These are phyloP conservation scores for Gnomoniopsis smithogilvyi DNA, from an alignment of 2,329 filamentous ascomycete species.

Conservation along the genomic window DNA sequence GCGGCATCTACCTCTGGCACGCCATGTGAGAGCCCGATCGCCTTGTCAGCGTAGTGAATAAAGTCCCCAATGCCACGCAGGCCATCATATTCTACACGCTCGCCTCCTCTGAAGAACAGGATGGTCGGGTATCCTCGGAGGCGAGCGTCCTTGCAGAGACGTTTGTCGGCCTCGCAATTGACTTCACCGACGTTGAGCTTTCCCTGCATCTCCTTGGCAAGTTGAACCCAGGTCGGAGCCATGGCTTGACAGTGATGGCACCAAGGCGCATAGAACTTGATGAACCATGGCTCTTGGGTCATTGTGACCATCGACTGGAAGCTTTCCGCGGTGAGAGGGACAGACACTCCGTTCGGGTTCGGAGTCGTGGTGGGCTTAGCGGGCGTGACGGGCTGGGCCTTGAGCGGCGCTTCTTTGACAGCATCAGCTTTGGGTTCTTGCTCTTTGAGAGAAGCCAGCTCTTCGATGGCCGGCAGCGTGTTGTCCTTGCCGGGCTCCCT, in stretches of 20 bases:
- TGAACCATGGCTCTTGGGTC: conserved; percentile 90
- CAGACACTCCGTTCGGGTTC: conserved; percentile 73
- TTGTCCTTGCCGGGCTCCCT: conserved; percentile 28
- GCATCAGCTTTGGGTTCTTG: conserved; percentile 24
- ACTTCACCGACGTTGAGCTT: conserved; percentile 92
- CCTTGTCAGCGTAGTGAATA: conserved; percentile 80
- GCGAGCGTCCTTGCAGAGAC: conserved; percentile 88
- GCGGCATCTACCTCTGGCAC: conserved; percentile 77
- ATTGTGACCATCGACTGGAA: conserved; percentile 85
- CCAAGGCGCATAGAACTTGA: conserved; percentile 99
- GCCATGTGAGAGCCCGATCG: conserved; percentile 71
- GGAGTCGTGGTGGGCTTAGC: conserved; percentile 55
- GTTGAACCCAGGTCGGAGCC: conserved; percentile 83
- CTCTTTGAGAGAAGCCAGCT: conserved; percentile 13
- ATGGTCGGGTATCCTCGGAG: conserved; percentile 83
- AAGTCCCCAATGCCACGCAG: conserved; percentile 90
- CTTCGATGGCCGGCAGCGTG: conserved; percentile 10
- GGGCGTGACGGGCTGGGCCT: conserved; percentile 41
- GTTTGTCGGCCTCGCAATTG: conserved; percentile 82
- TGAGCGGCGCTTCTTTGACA: conserved; percentile 26
- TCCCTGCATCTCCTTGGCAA: conserved; percentile 88
- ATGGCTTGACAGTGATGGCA: conserved; percentile 93
- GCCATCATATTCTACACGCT: conserved; percentile 89
- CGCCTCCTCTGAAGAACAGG: conserved; percentile 86
- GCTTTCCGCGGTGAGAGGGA: conserved; percentile 74